Evolutionary conservation across 163 green algal genomes (phyloP), one percentile per base, ranked within the genome.

Genomic region (Scenedesmus sp.): DNA sequence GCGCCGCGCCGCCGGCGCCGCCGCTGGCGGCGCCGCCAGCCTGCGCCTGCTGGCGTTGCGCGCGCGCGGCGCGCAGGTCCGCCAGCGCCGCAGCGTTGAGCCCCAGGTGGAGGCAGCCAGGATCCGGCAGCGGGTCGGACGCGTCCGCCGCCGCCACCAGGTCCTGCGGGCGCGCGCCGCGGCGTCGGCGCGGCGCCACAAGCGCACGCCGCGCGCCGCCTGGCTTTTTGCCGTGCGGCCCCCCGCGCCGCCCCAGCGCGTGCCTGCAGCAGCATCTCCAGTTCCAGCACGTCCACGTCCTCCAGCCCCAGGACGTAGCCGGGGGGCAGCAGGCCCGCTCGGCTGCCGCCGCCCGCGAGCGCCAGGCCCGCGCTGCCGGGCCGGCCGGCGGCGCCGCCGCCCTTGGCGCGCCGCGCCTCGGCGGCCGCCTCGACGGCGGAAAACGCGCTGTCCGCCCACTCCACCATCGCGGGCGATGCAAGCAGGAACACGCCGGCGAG

Each of bases 191-290:
- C n/a, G n/a, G n/a, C n/a, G n/a, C n/a, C n/a, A n/a, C n/a, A n/a
- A n/a, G 60, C 39, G 39, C 39, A 47, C 6, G 39, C 6, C 6
- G 39, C 39, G 10, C 7, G 39, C 39, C 6, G 39, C 39, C 7
- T 15, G 39, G 39, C 39, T 6, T 47, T 47, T 47, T 54, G 60
- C 60, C 53, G 10, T 31, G 4, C 50, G 10, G 18, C 50, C 50
- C 50, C 5, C 15, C 24, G 50, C 50, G 18, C 50, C 50, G 18
- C 50, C 50, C 4, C 50, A 39, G 15, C 18, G 18, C 54, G 39
- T n/a, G 62, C 70, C 47, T 78, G 57, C 53, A 81, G 62, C 50
- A 73, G 36, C 28, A 75, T 18, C 34, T 65, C 63, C 33, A 81
- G 63, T 50, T 75, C 48, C 28, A 58, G 9, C 17, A 65, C 26